phyloP scores from a whole-genome alignment of 2,329 filamentous ascomycete genomes.

The Xylariaceae sp. region DNA sequence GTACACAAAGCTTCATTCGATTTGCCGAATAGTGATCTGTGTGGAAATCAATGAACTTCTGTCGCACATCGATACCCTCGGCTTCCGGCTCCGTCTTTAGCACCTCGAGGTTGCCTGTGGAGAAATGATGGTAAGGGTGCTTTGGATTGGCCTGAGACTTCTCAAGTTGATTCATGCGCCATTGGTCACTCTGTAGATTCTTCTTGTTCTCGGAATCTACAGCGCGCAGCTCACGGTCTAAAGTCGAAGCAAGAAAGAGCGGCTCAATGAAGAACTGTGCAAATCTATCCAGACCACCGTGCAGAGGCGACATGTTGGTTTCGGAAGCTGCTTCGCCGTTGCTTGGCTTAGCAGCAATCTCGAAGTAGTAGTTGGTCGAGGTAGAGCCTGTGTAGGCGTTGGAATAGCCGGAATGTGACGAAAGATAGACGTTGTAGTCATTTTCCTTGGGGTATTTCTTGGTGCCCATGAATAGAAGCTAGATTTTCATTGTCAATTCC shows the following conservation, averaged over 20 bases:
- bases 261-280: conserved; percentile 91
- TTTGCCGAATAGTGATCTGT: conserved; percentile 89
- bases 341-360: conserved; percentile 77
- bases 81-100: conserved; percentile 79
- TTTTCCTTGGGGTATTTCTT: conserved; percentile 97
- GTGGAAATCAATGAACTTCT: conserved; percentile 92
- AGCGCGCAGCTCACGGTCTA: conserved; percentile 83
- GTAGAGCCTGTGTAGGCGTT: conserved; percentile 94
- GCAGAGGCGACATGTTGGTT: conserved; percentile 59
- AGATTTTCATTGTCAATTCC: conserved; percentile 14
- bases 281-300: conserved; percentile 84
- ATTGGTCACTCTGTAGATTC: conserved; percentile 86
- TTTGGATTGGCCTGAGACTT: conserved; percentile 84
- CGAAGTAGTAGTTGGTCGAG: conserved; percentile 97
- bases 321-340: conserved; percentile 56
- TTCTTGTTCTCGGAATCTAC: conserved; percentile 98
- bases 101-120: conserved; percentile 83
- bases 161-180: conserved; percentile 83
- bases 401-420: conserved; percentile 83
- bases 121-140: conserved; percentile 89
- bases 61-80: conserved; percentile 77
- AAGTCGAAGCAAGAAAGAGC: conserved; percentile 77
- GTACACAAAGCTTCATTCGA: conserved; percentile 84
- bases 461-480: conserved; percentile 95
- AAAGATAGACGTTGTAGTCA: conserved; percentile 90